Evolutionary conservation across 2,329 filamentous ascomycete genomes (phyloP).

Genomic region (Emergomyces orientalis): DNA sequence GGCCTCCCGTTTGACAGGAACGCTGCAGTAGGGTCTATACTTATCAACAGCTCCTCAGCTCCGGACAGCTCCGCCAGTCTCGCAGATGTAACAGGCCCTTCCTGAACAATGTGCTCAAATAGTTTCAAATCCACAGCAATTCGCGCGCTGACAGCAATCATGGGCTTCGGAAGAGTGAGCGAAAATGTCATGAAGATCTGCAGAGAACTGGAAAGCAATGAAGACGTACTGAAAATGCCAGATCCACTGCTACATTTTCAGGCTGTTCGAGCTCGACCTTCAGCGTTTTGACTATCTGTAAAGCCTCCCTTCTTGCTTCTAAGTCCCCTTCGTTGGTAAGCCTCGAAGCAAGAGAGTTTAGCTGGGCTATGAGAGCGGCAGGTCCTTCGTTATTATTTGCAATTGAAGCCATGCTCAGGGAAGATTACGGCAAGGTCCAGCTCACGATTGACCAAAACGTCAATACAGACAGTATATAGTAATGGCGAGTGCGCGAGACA

Average conservation of each 20-base stretch:
- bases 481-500: not conserved
- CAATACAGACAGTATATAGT: not conserved
- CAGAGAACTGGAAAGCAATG: not conserved
- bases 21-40: not conserved
- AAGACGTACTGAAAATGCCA: slow-evolving; percentile 6
- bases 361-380: not conserved
- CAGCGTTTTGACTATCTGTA: not conserved
- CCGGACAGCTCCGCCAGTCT: slow-evolving; percentile 6
- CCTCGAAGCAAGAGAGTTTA: not conserved
- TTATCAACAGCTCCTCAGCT: slow-evolving; percentile 8
- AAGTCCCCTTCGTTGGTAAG: not conserved
- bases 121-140: slow-evolving; percentile 8
- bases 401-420: not conserved
- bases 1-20: not conserved
- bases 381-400: not conserved
- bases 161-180: slow-evolving; percentile 3
- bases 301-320: not conserved
- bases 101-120: slow-evolving; percentile 4
- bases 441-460: not conserved
- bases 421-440: not conserved
- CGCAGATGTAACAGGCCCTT: slow-evolving; percentile 5
- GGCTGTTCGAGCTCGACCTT: slow-evolving; percentile 5
- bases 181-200: not conserved
- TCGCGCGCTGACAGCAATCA: slow-evolving; percentile 7
- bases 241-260: slow-evolving; percentile 4